These are phyloP conservation scores for Pistacia atlantica DNA, from an alignment of 345 rosid genomes.

Conservation along the genomic window DNA sequence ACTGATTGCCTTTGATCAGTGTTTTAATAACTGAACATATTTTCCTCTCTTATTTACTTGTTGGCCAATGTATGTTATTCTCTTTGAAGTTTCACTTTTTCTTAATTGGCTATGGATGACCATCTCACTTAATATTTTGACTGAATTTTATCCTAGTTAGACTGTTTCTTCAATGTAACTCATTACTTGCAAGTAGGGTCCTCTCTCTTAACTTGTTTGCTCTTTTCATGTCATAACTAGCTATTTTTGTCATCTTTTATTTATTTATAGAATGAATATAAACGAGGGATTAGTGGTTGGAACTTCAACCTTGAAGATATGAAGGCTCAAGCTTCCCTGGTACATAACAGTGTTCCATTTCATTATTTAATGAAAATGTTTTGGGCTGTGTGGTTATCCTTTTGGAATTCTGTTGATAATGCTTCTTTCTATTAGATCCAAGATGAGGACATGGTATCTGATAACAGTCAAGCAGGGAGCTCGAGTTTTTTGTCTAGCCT, in stretches of 20 bases:
- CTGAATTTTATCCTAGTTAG: constrained; percentile 1
- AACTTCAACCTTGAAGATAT: constrained; percentile 95
- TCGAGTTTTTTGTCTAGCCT: constrained; percentile 48
- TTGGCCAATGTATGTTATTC: background rate
- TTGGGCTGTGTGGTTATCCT: background rate
- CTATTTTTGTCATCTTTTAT: background rate
- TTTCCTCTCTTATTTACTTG: too few species aligned
- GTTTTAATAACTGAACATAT: background rate
- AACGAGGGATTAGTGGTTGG: constrained; percentile 98
- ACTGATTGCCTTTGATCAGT: background rate
- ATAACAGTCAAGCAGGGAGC: constrained; percentile 55
- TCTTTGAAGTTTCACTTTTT: background rate
- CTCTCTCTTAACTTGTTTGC: background rate
- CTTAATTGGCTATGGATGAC: background rate
- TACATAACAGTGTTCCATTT: constrained; percentile 40
- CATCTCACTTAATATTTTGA: background rate
- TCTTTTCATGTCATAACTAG: constrained; percentile 11
- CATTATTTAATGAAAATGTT: constrained; percentile 4
- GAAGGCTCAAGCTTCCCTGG: constrained; percentile 99
- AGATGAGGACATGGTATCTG: constrained; percentile 68
- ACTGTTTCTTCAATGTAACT: constrained; percentile 5
- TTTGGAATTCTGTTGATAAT: constrained; percentile 5
- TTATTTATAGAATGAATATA: constrained; percentile 83
- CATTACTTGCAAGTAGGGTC: constrained; percentile 1
- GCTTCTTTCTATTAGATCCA: constrained; percentile 66